A percentile compares a stretch with the other conserved stretches of the same genome.
Evolutionary conservation across 306 rosid genomes (phyloP).

Genomic region (Hippophae rhamnoides): DNA sequence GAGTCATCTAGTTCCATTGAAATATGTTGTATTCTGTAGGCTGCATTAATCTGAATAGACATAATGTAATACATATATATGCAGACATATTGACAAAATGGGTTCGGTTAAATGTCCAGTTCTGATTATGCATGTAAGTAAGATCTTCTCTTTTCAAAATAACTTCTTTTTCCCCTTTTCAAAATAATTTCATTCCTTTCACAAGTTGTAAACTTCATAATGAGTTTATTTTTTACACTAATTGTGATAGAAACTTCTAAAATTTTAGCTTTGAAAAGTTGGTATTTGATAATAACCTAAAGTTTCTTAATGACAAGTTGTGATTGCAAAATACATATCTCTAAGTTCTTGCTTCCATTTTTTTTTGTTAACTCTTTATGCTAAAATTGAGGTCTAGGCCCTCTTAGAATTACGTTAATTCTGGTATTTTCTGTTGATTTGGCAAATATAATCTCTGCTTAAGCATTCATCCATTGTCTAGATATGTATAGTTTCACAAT

Average conservation of each 20-base stretch:
- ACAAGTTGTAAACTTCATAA: neutral
- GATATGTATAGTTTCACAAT: too few species aligned
- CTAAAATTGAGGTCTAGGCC: neutral
- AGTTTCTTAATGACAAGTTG: too few species aligned
- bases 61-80: constrained; percentile 80
- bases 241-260: neutral
- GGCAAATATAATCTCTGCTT: neutral
- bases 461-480: neutral
- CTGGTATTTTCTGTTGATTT: neutral
- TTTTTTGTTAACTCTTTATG: too few species aligned
- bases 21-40: too few species aligned
- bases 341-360: neutral
- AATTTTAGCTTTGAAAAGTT: neutral
- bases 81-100: constrained; percentile 88
- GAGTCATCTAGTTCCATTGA: neutral
- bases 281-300: too few species aligned
- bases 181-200: too few species aligned
- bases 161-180: neutral
- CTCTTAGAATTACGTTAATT: neutral
- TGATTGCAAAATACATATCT: too few species aligned
- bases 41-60: constrained; percentile 11
- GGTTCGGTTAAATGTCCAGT: constrained; percentile 66
- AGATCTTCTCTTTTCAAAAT: constrained; percentile 1
- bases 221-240: too few species aligned
- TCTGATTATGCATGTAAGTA: constrained; percentile 83